phyloP scores from a whole-genome alignment of 1,139 yeast genomes.

The Yamadazyma mexicana region DNA sequence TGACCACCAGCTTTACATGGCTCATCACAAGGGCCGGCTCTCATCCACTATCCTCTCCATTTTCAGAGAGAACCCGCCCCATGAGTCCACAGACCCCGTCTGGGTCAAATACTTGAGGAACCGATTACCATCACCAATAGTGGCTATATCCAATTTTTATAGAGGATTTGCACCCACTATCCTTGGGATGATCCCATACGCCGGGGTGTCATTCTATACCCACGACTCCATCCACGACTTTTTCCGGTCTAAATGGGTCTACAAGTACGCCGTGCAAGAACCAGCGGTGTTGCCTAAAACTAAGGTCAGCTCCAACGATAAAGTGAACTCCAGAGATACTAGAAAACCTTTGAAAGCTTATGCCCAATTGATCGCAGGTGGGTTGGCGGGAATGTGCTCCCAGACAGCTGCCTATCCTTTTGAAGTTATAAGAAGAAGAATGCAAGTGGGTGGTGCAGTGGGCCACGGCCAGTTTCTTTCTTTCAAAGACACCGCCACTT shows the following conservation, averaged over 20 bases:
- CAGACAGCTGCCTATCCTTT: constrained; percentile 98
- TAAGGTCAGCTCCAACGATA: constrained; percentile 16
- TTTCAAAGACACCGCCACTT: constrained; percentile 51
- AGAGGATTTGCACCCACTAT: constrained; percentile 95
- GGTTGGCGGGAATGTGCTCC: constrained; percentile 88
- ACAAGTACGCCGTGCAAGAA: constrained; percentile 54
- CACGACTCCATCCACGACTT: constrained; percentile 90
- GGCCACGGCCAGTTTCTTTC: constrained; percentile 61
- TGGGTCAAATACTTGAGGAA: constrained; percentile 37
- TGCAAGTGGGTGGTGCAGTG: constrained; percentile 91
- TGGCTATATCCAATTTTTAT: constrained; percentile 70
- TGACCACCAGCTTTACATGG: constrained; percentile 22
- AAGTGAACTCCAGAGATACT: constrained; percentile 44
- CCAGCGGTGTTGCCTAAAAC: constrained; percentile 18
- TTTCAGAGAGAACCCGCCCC: constrained; percentile 61
- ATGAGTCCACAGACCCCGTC: constrained; percentile 33
- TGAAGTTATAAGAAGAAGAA: constrained; percentile 89
- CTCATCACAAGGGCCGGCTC: constrained; percentile 52
- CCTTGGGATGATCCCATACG: constrained; percentile 95
- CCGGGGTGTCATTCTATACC: constrained; percentile 94
- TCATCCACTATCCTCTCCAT: constrained; percentile 54
- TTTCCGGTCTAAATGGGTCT: constrained; percentile 57
- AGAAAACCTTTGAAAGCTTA: constrained; percentile 75
- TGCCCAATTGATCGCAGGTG: constrained; percentile 95
- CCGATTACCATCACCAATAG: constrained; percentile 34